Evolutionary conservation across 1,284 basidiomycete genomes (phyloP).

Genomic region (Trametes polyzona): DNA sequence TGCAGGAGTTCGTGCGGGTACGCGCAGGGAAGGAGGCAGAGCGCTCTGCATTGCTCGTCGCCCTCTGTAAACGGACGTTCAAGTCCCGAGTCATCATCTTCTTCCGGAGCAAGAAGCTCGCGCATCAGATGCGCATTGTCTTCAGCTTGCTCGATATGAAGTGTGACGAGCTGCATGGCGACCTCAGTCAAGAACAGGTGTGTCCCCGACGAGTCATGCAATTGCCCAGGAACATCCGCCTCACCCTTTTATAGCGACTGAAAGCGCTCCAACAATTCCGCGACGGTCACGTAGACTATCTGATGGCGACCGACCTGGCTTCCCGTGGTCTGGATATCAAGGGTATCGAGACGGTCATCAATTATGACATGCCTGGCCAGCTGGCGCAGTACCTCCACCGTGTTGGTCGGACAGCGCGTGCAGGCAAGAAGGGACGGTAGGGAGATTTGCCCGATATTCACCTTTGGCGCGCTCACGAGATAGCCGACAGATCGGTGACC

Average conservation of each 20-base stretch:
- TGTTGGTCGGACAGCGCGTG: conserved; percentile 95
- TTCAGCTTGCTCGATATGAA: conserved; percentile 90
- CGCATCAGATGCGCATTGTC: conserved; percentile 94
- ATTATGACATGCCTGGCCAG: conserved; percentile 97
- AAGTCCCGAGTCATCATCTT: conserved; percentile 89
- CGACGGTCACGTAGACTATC: conserved; percentile 83
- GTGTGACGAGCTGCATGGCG: conserved; percentile 92
- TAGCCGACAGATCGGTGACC: conserved; percentile 77
- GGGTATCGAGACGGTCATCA: conserved; percentile 96
- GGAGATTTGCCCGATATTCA: conserved; percentile 33
- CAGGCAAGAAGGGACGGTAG: conserved; percentile 89
- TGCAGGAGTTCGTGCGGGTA: conserved; percentile 95
- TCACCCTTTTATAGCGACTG: conserved; percentile 63
- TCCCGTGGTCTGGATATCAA: conserved; percentile 97
- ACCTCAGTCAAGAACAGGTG: conserved; percentile 94
- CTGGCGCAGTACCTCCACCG: conserved; percentile 95
- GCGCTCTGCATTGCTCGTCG: conserved; percentile 80
- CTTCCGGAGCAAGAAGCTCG: conserved; percentile 93
- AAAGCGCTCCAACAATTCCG: conserved; percentile 87
- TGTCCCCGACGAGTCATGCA: conserved; percentile 26
- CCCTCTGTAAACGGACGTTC: conserved; percentile 89
- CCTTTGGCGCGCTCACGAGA: conserved; percentile 12
- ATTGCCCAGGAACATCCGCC: conserved; percentile 1
- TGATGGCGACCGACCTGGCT: conserved; percentile 96
- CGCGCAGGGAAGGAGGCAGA: conserved; percentile 79